Evolutionary conservation across 768 basidiomycete genomes (phyloP).

Genomic region (Strobilomyces dryophilus): DNA sequence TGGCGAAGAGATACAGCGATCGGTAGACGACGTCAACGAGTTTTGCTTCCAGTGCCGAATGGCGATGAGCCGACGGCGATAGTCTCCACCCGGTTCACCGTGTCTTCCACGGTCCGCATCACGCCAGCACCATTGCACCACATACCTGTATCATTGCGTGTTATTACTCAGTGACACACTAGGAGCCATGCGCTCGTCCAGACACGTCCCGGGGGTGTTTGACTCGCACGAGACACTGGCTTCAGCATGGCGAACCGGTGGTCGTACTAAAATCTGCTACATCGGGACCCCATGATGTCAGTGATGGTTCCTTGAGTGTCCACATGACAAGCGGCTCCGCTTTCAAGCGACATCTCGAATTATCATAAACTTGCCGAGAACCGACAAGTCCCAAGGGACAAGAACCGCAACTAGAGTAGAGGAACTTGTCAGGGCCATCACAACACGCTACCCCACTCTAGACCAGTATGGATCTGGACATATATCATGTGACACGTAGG

Average conservation of each 20-base stretch:
- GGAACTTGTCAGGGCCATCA: background rate
- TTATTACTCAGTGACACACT: conserved; percentile 15
- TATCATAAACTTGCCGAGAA: background rate
- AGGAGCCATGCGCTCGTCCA: conserved; percentile 5
- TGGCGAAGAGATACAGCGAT: conserved; percentile 63
- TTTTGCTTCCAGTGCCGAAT: conserved; percentile 68
- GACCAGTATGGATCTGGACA: background rate
- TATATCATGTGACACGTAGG: background rate
- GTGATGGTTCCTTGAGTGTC: background rate
- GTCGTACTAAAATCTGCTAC: background rate
- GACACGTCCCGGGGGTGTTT: background rate
- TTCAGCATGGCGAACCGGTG: background rate
- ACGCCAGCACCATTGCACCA: conserved; percentile 23
- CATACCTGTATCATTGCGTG: conserved; percentile 27
- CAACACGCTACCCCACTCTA: background rate
- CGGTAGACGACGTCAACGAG: conserved; percentile 67
- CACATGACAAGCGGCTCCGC: conserved; percentile 1
- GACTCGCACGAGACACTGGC: background rate
- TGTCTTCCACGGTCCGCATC: background rate
- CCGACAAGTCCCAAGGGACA: background rate
- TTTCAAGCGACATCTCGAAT: background rate
- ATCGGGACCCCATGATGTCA: conserved; percentile 3
- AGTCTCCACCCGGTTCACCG: conserved; percentile 7
- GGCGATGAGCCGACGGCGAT: conserved; percentile 39
- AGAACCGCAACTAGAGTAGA: background rate